phyloP scores from a whole-genome alignment of 1,284 basidiomycete genomes.

The Serendipita sp. region DNA sequence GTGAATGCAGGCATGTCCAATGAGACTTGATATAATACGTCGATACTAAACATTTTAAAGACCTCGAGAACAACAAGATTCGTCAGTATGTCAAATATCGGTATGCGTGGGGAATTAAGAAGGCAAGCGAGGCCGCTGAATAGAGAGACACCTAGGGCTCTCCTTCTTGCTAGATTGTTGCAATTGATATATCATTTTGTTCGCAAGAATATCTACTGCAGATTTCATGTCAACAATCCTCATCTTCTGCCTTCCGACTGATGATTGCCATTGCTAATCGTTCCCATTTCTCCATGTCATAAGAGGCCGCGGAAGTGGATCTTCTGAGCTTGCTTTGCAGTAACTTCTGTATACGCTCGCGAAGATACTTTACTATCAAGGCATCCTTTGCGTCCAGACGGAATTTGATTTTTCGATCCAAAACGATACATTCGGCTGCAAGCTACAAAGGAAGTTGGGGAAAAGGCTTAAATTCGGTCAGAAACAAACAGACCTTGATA shows the following conservation, averaged over 20 bases:
- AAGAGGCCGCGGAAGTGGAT: slow-evolving; percentile 45
- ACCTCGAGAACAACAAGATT: not conserved
- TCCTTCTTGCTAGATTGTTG: no score
- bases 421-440: slow-evolving; percentile 51
- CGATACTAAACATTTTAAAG: not conserved
- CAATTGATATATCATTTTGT: no score
- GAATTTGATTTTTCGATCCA: slow-evolving; percentile 81
- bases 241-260: slow-evolving; percentile 27
- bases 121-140: not conserved
- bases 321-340: slow-evolving; percentile 46
- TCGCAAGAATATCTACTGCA: no score
- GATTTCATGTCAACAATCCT: not conserved
- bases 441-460: slow-evolving; percentile 31
- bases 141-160: not conserved
- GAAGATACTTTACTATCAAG: slow-evolving; percentile 70
- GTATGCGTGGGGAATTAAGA: not conserved
- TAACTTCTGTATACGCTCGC: slow-evolving; percentile 48
- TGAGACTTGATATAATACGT: no score
- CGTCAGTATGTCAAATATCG: not conserved
- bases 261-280: slow-evolving; percentile 50
- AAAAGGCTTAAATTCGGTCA: slow-evolving; percentile 6
- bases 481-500: slow-evolving; percentile 48
- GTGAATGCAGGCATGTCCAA: not conserved
- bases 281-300: slow-evolving; percentile 54
- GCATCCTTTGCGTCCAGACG: slow-evolving; percentile 55